Evolutionary conservation across 805 yeast species (phyloP).

Genomic region (Monosporozyma unispora): DNA sequence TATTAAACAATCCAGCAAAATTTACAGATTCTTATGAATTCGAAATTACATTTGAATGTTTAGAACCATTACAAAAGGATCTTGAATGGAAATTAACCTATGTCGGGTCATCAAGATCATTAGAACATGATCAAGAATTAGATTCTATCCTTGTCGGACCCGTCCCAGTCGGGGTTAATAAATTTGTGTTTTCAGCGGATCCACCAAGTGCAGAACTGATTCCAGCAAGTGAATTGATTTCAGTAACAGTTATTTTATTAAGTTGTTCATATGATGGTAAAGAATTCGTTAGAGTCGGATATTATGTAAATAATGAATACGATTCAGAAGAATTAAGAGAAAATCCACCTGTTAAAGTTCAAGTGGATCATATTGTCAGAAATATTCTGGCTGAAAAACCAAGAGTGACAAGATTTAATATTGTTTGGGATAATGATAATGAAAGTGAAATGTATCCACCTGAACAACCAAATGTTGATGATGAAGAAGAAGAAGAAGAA

Average conservation of each 20-base stretch:
- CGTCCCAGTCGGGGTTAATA: constrained; percentile 93
- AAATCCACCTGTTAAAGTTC: constrained; percentile 89
- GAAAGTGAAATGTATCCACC: constrained; percentile 67
- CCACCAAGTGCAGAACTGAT: constrained; percentile 94
- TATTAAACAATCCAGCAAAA: constrained; percentile 88
- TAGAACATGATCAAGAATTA: constrained; percentile 93
- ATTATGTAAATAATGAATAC: constrained; percentile 94
- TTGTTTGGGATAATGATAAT: constrained; percentile 86
- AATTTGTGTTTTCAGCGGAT: constrained; percentile 87
- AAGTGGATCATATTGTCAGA: constrained; percentile 87
- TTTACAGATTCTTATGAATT: constrained; percentile 91
- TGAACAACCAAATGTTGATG: constrained; percentile 57
- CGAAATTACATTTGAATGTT: constrained; percentile 94
- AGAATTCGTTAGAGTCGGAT: constrained; percentile 95
- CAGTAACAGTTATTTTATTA: constrained; percentile 86
- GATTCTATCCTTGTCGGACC: constrained; percentile 98
- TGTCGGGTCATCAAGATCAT: constrained; percentile 89
- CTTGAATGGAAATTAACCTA: constrained; percentile 96
- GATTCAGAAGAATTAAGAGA: constrained; percentile 88
- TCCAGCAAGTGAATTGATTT: constrained; percentile 91
- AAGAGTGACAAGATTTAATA: constrained; percentile 90
- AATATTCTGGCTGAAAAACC: constrained; percentile 96
- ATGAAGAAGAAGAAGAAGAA: constrained; percentile 57
- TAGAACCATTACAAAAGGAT: constrained; percentile 77
- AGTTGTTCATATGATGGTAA: constrained; percentile 90